Base-by-base conservation (phyloP, 352 stramenopile species). In the Globisporangium okanoganense region DNA sequence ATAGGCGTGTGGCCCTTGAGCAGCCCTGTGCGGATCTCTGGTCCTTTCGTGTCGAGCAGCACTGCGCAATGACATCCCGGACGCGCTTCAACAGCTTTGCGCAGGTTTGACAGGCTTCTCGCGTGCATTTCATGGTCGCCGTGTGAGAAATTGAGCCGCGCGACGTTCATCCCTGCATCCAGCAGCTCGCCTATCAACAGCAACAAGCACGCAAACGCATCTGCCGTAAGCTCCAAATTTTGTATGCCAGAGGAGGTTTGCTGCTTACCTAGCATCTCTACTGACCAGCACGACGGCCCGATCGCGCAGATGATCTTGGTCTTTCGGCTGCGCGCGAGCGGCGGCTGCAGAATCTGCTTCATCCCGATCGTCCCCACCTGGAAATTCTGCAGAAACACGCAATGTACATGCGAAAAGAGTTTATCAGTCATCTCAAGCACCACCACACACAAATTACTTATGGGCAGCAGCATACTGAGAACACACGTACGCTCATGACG, bases 281-380 rank as follows among this genome's bases (percentile, higher is more conserved):
- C 82, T 16, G 90, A 95, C 95, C 96, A 99, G 57, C 89, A 99
- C 9, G 97, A 87, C 20, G 98, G 98, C 14, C 98, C 98, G 62
- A 99, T 87, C 6, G 97, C 99, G 66, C 97, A 99, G 10, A 99
- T 94, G 73, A 99, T 99, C 82, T 99, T 99, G 50, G 95, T 99
- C 66, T 97, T 97, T 40, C 96, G 90, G 13, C 65, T 70, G n/a
- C 68, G 72, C 6, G 56, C 52, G 5, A 56, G 71, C 22, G 80
- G 87, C 6, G 75, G 79, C 36, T 70, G 71, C 13, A 95, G 53
- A 33, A 95, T 89, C 66, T 94, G 86, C 55, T 85, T 71, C 24
- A 88, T 58, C 22, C 76, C 66, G 56, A 94, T 87, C 33, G 60
- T 65, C 8, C 82, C 85, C 7, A 91, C 74, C 41, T 88, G 73